These are phyloP conservation scores for Stylonectria norvegica DNA, from an alignment of 2,329 filamentous ascomycete species.

Conservation along the genomic window DNA sequence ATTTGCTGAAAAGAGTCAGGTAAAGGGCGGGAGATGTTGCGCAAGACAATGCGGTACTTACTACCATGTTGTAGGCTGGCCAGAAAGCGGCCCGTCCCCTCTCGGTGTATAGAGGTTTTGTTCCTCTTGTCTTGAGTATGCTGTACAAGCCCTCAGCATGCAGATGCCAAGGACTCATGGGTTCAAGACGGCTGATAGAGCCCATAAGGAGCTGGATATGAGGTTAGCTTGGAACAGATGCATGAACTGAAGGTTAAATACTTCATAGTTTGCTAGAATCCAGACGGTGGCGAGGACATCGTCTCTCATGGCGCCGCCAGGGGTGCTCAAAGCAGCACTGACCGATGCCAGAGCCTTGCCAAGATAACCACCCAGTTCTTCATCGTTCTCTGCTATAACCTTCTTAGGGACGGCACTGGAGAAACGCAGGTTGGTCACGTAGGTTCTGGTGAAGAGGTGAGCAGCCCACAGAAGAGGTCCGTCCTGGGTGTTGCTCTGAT, in stretches of 20 bases:
- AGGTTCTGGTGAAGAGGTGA: constrained; percentile 40
- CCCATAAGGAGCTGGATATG: constrained; percentile 34
- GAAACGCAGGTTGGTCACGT: constrained; percentile 35
- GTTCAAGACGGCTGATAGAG: constrained; percentile 27
- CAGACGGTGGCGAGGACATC: constrained; percentile 40
- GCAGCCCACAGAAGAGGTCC: constrained; percentile 39
- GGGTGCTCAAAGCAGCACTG: constrained; percentile 33
- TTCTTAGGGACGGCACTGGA: constrained; percentile 28
- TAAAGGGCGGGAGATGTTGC: not conserved
- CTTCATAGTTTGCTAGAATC: constrained; percentile 41
- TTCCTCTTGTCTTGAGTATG: constrained; percentile 35
- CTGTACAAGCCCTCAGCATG: constrained; percentile 36
- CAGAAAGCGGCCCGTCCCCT: constrained; percentile 34
- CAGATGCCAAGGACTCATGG: constrained; percentile 35
- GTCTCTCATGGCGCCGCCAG: constrained; percentile 28
- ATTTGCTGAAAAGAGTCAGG: constrained; percentile 31
- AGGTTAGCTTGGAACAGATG: constrained; percentile 8
- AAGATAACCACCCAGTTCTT: constrained; percentile 35
- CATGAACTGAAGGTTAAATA: constrained; percentile 7
- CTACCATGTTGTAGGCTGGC: constrained; percentile 38
- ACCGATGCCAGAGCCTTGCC: constrained; percentile 38
- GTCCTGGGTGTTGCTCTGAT: constrained; percentile 21
- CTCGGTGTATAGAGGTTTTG: constrained; percentile 19
- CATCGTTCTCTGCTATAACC: constrained; percentile 25
- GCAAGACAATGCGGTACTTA: constrained; percentile 22